These are phyloP conservation scores for Blepharisma stoltei DNA, from an alignment of 73 alveolate genomes.

Conservation along the genomic window DNA sequence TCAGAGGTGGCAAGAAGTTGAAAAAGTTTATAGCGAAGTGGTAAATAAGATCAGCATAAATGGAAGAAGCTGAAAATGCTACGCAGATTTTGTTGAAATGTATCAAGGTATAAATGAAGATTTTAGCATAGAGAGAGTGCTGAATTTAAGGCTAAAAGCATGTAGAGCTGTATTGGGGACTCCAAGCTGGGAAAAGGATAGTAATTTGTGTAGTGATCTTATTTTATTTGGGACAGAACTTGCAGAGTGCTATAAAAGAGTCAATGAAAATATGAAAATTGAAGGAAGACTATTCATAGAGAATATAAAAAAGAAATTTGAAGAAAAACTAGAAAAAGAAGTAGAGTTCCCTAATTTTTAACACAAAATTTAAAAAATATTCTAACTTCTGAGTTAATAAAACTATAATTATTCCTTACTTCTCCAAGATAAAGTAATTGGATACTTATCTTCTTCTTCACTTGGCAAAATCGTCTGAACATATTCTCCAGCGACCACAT, in stretches of 20 bases:
- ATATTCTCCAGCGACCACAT: slow-evolving; percentile 18
- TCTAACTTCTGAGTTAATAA: no score
- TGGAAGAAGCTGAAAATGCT: background rate
- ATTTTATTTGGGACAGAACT: background rate
- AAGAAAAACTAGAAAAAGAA: background rate
- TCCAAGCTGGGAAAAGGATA: background rate
- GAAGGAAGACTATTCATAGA: slow-evolving; percentile 17
- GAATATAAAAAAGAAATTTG: background rate
- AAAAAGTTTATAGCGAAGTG: background rate
- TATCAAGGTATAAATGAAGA: background rate
- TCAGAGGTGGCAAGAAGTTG: background rate
- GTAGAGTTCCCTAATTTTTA: background rate
- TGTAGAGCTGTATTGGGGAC: slow-evolving; percentile 6
- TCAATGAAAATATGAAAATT: background rate
- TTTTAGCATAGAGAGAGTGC: background rate
- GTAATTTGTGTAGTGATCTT: background rate
- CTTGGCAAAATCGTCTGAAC: slow-evolving; percentile 24
- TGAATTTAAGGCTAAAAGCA: slow-evolving; percentile 16
- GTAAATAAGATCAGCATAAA: background rate
- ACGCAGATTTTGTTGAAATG: slow-evolving; percentile 18
- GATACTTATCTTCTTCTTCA: slow-evolving; percentile 23
- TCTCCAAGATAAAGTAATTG: slow-evolving; percentile 17
- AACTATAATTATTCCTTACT: background rate
- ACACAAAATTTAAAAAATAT: no score
- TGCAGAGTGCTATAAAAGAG: background rate